Evolutionary conservation across 306 rosid genomes (phyloP), one percentile per base, ranked within the genome.

Genomic region (Prinsepia uniflora): DNA sequence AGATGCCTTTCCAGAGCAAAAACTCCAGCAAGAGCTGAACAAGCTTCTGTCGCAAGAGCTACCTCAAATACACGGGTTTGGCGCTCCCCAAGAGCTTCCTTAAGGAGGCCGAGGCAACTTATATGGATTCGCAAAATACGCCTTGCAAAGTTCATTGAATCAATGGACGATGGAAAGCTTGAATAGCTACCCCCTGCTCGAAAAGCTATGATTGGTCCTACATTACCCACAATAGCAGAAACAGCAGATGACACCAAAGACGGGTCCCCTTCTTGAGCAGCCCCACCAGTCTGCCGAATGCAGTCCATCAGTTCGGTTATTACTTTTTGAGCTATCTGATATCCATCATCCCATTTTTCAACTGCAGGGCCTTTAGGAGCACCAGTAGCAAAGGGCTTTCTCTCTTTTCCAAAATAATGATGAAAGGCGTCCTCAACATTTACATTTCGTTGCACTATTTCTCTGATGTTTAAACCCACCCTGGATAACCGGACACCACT

Each of bases 191-290:
- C 87, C 65, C 89, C 84, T 13, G 79, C 64, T 53, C 89, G 76
- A 82, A 86, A 84, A 77, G 83, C 92, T 65, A 94, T 67, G 59
- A 82, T 77, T 80, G 75, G 82, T 62, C 95, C 95, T 5, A 94
- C 79, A 77, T 83, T 86, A 68, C 84, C 82, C 70, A 94, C 87
- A 78, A 94, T 91, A 75, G 92, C 96, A 79, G 95, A 84, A 82
- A 94, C 87, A 18, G 97, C 97, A 84, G 91, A 94, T 74, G 90
- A 80, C 36, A 94, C 97, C 87, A 94, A 84, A 71, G 96, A 86
- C 20, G 99, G 97, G 62, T 94, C 99, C 45, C 99, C 99, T 83
- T 94, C 99, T 80, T 94, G 99, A 76, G 99, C 99, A 77, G 99
- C 99, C 79, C 97, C 99, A 46, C 96, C 97, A 44, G 99, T 94